phyloP scores from a whole-genome alignment of 2,329 filamentous ascomycete genomes.

The Clathrospora elynae region DNA sequence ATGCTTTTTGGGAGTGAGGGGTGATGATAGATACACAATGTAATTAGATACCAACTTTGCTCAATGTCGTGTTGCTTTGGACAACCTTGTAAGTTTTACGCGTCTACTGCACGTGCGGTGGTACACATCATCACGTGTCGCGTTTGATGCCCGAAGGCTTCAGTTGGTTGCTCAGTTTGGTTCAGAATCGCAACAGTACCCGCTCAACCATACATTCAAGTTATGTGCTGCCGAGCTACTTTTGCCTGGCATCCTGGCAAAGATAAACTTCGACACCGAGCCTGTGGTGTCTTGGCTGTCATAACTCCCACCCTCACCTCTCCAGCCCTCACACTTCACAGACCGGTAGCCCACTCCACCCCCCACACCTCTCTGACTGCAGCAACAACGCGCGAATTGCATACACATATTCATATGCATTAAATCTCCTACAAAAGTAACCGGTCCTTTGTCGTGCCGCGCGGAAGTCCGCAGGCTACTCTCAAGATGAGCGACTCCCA shows the following conservation, averaged over 20 bases:
- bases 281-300: conserved; percentile 10
- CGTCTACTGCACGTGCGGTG: no score
- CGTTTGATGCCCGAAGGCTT: no score
- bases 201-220: no score
- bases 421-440: conserved; percentile 2
- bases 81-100: background rate
- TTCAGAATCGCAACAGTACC: no score
- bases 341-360: background rate
- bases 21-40: background rate
- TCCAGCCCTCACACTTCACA: conserved; percentile 1
- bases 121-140: no score
- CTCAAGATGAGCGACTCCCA: conserved; percentile 44
- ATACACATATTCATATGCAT: background rate
- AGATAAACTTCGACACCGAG: conserved; percentile 11
- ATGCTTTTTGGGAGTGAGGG: conserved; percentile 2
- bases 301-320: conserved; percentile 16
- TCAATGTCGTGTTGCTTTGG: background rate
- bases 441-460: conserved; percentile 8
- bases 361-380: background rate
- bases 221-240: no score
- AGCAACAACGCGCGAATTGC: conserved; percentile 1
- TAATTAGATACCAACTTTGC: background rate
- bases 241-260: no score
- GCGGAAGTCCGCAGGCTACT: conserved; percentile 20
- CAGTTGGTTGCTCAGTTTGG: no score